These are phyloP conservation scores for Nyctanthes arbortristis DNA, from an alignment of 257 asterid genomes.

Conservation along the genomic window DNA sequence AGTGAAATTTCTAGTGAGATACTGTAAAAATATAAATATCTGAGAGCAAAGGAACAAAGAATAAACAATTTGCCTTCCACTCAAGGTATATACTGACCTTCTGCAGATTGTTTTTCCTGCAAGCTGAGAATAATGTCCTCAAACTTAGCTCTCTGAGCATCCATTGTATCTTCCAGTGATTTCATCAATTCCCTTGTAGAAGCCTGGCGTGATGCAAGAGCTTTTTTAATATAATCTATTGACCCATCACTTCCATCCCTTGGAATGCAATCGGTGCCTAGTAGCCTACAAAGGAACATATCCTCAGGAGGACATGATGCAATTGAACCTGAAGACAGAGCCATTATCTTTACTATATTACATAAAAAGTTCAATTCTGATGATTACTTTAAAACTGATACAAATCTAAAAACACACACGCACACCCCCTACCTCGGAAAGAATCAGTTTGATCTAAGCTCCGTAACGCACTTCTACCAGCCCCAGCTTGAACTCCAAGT, in stretches of 20 bases:
- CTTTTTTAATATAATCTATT: slow-evolving; percentile 48
- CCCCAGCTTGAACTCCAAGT: slow-evolving; percentile 75
- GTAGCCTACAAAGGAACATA: slow-evolving; percentile 77
- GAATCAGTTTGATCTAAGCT: slow-evolving; percentile 56
- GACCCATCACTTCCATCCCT: slow-evolving; percentile 45
- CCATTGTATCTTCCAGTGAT: slow-evolving; percentile 65
- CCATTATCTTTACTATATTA: slow-evolving; percentile 22
- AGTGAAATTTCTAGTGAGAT: slow-evolving; percentile 17
- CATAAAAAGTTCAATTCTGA: not conserved
- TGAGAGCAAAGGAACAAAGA: slow-evolving; percentile 13
- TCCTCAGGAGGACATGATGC: slow-evolving; percentile 88
- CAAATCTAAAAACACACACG: slow-evolving; percentile 1
- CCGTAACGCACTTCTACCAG: slow-evolving; percentile 51
- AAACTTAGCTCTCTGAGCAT: slow-evolving; percentile 63
- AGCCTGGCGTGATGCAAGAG: slow-evolving; percentile 64
- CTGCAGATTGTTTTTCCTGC: slow-evolving; percentile 61
- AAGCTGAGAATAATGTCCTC: slow-evolving; percentile 54
- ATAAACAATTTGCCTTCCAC: slow-evolving; percentile 15
- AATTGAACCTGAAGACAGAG: slow-evolving; percentile 57
- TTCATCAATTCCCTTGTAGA: slow-evolving; percentile 75
- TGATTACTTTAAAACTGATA: not conserved
- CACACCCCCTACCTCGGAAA: slow-evolving; percentile 71
- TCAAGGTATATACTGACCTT: slow-evolving; percentile 57
- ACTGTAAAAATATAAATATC: not conserved
- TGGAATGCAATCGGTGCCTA: slow-evolving; percentile 42